Conservation (phyloP, 768 basidiomycete species). For the Russula lepida region DNA sequence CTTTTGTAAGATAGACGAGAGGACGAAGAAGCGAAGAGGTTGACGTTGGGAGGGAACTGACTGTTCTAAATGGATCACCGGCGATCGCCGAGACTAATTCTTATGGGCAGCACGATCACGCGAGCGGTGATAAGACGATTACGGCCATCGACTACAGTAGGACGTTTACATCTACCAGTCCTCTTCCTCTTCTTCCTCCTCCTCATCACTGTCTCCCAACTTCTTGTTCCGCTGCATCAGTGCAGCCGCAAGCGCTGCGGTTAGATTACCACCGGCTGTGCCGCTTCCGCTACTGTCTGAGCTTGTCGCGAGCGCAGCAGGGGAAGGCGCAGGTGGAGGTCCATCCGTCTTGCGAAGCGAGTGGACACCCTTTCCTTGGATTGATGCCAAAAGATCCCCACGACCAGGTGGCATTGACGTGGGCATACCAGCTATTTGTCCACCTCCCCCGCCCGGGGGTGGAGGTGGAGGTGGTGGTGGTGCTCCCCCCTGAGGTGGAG, state of each 20-base stretch:
- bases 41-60: not conserved
- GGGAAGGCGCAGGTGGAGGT: conserved; percentile 20
- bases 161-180: conserved; percentile 20
- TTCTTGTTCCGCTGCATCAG: conserved; percentile 78
- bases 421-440: conserved; percentile 22
- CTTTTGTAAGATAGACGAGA: not conserved
- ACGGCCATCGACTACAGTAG: not conserved
- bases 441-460: conserved; percentile 43
- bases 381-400: conserved; percentile 61
- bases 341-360: conserved; percentile 53
- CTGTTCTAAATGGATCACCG: not conserved
- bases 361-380: conserved; percentile 73
- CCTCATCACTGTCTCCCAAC: conserved; percentile 60
- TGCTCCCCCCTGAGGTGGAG: conserved; percentile 20
- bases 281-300: conserved; percentile 30
- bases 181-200: conserved; percentile 31
- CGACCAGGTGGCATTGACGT: conserved; percentile 55
- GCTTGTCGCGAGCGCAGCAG: conserved; percentile 29
- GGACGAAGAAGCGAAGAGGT: not conserved
- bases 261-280: conserved; percentile 62
- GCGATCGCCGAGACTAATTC: conserved; percentile 9
- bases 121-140: not conserved
- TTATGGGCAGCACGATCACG: not conserved
- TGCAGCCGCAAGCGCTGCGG: conserved; percentile 76
- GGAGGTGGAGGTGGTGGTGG: conserved; percentile 38